Conservation (phyloP, 106 monocot genomes). For the Apostasia ramifera region DNA sequence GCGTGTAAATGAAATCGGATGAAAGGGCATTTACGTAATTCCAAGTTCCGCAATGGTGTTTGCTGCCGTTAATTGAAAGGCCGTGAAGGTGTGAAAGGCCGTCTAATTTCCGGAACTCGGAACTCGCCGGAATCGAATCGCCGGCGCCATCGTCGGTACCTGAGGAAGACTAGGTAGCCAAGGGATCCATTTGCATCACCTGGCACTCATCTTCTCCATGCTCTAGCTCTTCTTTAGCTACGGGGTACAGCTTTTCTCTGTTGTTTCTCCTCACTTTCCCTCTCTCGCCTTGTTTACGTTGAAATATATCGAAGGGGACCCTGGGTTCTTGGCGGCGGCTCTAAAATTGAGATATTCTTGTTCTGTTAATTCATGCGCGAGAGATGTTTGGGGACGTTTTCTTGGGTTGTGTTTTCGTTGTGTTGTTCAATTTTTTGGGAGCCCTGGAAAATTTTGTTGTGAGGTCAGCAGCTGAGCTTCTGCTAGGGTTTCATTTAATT, state of each 20-base stretch:
- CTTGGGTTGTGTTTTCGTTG: background rate
- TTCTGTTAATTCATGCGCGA: background rate
- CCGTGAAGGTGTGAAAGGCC: too few species aligned
- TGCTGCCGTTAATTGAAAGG: too few species aligned
- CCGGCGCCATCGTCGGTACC: background rate
- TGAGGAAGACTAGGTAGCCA: background rate
- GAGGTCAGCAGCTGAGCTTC: background rate
- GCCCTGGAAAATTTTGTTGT: background rate
- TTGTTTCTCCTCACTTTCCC: background rate
- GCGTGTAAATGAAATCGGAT: too few species aligned
- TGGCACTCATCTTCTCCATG: background rate
- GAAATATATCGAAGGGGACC: background rate
- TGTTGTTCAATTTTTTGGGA: background rate
- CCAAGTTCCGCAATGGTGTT: too few species aligned
- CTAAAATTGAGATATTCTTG: background rate
- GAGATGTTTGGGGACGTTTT: background rate
- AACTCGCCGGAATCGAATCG: too few species aligned
- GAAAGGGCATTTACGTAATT: too few species aligned
- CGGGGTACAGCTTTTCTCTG: background rate
- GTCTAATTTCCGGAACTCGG: too few species aligned
- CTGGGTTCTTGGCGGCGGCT: background rate
- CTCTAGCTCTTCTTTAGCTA: background rate
- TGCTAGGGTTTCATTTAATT: conserved; percentile 1
- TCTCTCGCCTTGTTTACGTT: background rate
- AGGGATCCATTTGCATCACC: background rate